phyloP scores from a whole-genome alignment of 1,284 basidiomycete genomes.

The Sparassis latifolia region DNA sequence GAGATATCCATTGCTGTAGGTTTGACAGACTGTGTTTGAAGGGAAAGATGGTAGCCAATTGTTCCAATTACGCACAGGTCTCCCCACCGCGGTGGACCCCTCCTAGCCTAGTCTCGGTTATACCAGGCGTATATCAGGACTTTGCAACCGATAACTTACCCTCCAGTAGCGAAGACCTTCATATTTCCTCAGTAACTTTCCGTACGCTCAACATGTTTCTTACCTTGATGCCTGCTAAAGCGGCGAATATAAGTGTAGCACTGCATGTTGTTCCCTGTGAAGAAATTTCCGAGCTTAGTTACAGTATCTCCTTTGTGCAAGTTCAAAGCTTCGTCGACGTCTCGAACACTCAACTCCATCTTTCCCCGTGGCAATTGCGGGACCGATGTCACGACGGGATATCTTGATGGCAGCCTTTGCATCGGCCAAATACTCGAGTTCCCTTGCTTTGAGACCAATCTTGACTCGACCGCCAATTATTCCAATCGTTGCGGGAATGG shows the following conservation, averaged over 20 bases:
- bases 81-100: slow-evolving; percentile 95
- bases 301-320: background rate
- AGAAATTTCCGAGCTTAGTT: background rate
- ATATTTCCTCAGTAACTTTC: too few relatives aligned
- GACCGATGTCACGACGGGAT: slow-evolving; percentile 82
- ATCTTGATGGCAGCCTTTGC: slow-evolving; percentile 62
- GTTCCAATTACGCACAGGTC: slow-evolving; percentile 47
- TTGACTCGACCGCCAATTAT: slow-evolving; percentile 81
- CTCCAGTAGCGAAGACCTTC: slow-evolving; percentile 77
- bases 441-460: slow-evolving; percentile 66
- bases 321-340: background rate
- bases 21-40: slow-evolving; percentile 3
- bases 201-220: slow-evolving; percentile 1
- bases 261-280: slow-evolving; percentile 80
- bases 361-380: slow-evolving; percentile 59
- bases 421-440: slow-evolving; percentile 74
- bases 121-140: background rate
- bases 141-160: slow-evolving; percentile 37
- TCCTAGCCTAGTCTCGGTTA: slow-evolving; percentile 31
- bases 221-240: slow-evolving; percentile 78
- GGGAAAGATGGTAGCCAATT: slow-evolving; percentile 1
- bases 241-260: slow-evolving; percentile 80
- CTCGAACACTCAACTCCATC: slow-evolving; percentile 44
- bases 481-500: slow-evolving; percentile 88
- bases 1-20: slow-evolving; percentile 85